Conservation (phyloP, 2,329 filamentous ascomycete species). For the Dissoconium aciculare region DNA sequence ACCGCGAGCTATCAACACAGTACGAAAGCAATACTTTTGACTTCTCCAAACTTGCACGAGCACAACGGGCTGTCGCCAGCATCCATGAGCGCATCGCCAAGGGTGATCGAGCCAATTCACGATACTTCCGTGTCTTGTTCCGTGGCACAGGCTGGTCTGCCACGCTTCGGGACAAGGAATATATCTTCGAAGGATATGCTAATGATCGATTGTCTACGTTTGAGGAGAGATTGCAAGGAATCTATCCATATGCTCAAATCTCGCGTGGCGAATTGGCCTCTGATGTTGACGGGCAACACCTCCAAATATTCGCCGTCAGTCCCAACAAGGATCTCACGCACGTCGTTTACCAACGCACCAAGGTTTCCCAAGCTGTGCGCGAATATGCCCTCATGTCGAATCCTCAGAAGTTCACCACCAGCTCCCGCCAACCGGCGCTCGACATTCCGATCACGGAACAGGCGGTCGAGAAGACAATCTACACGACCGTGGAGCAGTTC, state of each 20-base stretch:
- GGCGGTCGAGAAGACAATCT: conserved; percentile 69
- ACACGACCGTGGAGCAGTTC: conserved; percentile 71
- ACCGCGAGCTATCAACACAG: conserved; percentile 79
- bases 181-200: conserved; percentile 71
- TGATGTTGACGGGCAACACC: conserved; percentile 82
- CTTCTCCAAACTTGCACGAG: conserved; percentile 77
- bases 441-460: conserved; percentile 55
- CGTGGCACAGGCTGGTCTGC: conserved; percentile 76
- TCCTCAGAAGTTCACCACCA: conserved; percentile 65
- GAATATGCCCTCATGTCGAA: conserved; percentile 71
- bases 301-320: conserved; percentile 67
- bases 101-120: conserved; percentile 60
- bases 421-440: conserved; percentile 49
- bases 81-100: conserved; percentile 82
- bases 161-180: conserved; percentile 74
- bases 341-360: conserved; percentile 74
- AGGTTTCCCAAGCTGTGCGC: conserved; percentile 66
- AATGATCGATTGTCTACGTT: conserved; percentile 68
- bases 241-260: conserved; percentile 75
- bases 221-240: conserved; percentile 79
- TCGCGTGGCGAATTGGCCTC: conserved; percentile 45
- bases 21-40: conserved; percentile 85
- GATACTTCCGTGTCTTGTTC: conserved; percentile 86
- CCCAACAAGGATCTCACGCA: conserved; percentile 70
- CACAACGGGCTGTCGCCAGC: conserved; percentile 77